phyloP scores from a whole-genome alignment of 352 stramenopile species.

The Poterioochromonas sp. region DNA sequence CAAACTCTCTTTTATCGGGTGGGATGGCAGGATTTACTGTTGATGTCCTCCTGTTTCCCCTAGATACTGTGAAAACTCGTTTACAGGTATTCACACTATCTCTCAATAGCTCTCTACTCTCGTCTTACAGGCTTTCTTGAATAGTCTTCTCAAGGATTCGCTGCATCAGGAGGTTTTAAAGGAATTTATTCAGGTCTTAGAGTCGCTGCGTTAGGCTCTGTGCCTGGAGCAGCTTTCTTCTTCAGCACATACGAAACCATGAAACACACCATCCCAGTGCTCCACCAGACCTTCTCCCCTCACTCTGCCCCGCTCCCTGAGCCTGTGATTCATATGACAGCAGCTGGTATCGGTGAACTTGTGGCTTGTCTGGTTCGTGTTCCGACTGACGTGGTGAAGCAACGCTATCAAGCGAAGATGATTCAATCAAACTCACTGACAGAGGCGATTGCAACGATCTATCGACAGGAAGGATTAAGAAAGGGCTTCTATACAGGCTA shows the following conservation, averaged over 20 bases:
- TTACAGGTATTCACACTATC: constrained; percentile 58
- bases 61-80: constrained; percentile 97
- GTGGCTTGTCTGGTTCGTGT: constrained; percentile 93
- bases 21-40: constrained; percentile 89
- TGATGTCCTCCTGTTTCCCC: constrained; percentile 93
- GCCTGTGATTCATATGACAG: constrained; percentile 81
- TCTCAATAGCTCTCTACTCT: background rate
- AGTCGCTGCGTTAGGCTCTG: constrained; percentile 73
- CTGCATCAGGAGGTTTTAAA: constrained; percentile 89
- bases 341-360: constrained; percentile 85
- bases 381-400: constrained; percentile 97
- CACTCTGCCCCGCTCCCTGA: background rate
- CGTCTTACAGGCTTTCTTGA: background rate
- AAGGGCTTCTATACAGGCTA: constrained; percentile 91
- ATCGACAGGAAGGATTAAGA: constrained; percentile 53
- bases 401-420: constrained; percentile 88
- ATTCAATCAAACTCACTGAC: constrained; percentile 60
- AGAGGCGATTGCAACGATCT: constrained; percentile 59
- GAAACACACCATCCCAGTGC: constrained; percentile 49
- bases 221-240: constrained; percentile 72
- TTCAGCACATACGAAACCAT: constrained; percentile 73
- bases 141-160: constrained; percentile 80
- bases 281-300: too few relatives aligned
- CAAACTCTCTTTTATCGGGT: constrained; percentile 46
- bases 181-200: constrained; percentile 80